phyloP scores from a whole-genome alignment of 345 rosid species.

The Boechera retrofracta region DNA sequence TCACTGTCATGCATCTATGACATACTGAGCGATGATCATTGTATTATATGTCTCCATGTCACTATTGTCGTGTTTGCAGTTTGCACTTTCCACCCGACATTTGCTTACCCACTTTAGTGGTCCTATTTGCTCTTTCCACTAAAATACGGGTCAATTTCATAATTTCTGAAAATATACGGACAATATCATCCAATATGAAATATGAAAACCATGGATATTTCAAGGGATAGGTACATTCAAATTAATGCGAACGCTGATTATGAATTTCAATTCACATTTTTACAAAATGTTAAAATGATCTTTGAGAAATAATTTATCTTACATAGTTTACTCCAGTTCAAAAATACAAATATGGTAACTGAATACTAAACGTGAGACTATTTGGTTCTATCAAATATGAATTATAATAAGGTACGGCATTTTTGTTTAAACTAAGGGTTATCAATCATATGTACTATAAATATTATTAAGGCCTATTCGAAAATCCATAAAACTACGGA shows the following conservation, averaged over 20 bases:
- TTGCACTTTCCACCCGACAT: slow-evolving; percentile 45
- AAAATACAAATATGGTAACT: not conserved
- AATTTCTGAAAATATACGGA: slow-evolving; percentile 31
- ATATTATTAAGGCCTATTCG: not conserved
- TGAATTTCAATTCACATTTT: not conserved
- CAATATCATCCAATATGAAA: slow-evolving; percentile 16
- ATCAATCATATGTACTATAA: not conserved
- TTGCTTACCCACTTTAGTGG: slow-evolving; percentile 42
- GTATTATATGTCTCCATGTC: slow-evolving; percentile 34
- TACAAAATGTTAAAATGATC: not conserved
- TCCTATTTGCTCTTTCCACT: slow-evolving; percentile 39
- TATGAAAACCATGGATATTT: slow-evolving; percentile 10
- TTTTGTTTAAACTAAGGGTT: not conserved
- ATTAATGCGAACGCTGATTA: not conserved
- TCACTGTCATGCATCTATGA: slow-evolving; percentile 8
- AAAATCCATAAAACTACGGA: not conserved
- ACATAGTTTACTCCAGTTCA: not conserved
- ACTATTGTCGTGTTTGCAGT: slow-evolving; percentile 25
- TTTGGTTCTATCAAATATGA: not conserved
- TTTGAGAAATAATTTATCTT: not conserved
- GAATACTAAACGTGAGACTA: not conserved
- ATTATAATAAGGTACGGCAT: not conserved
- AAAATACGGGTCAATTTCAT: slow-evolving; percentile 34
- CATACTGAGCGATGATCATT: slow-evolving; percentile 23
- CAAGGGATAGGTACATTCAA: slow-evolving; percentile 8